phyloP scores from a whole-genome alignment of 345 rosid species.

The Populus deltoides region DNA sequence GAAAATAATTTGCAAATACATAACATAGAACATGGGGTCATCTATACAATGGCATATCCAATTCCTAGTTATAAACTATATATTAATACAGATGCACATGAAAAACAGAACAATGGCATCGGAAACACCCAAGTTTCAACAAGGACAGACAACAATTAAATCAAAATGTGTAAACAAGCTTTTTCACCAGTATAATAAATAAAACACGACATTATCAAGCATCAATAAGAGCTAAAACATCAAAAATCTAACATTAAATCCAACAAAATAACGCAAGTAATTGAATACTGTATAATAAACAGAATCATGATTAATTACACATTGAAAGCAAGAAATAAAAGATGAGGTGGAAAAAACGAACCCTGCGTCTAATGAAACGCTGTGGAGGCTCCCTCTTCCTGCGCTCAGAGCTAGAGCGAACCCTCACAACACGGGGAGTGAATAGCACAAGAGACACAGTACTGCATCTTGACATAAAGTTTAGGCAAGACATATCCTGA shows the following conservation, averaged over 20 bases:
- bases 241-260: neutral
- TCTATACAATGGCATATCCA: neutral
- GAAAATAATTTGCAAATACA: neutral
- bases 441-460: slow-evolving; percentile 93
- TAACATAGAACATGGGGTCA: neutral
- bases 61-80: neutral
- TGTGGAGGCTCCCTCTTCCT: slow-evolving; percentile 83
- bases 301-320: neutral
- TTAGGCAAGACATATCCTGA: slow-evolving; percentile 71
- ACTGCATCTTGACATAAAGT: slow-evolving; percentile 81
- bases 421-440: slow-evolving; percentile 96
- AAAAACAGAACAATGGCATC: neutral
- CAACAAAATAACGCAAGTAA: neutral
- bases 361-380: slow-evolving; percentile 80
- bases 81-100: neutral
- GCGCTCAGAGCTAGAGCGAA: slow-evolving; percentile 69
- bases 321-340: neutral
- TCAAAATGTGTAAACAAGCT: too few species aligned
- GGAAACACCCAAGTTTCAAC: too few species aligned
- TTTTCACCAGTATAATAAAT: neutral
- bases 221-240: neutral
- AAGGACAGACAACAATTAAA: too few species aligned
- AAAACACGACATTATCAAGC: neutral
- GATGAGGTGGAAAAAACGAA: slow-evolving; percentile 1
- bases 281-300: too few species aligned